phyloP scores from a whole-genome alignment of 1,284 basidiomycete genomes.

The Ceratorhiza oryzae-sativae region DNA sequence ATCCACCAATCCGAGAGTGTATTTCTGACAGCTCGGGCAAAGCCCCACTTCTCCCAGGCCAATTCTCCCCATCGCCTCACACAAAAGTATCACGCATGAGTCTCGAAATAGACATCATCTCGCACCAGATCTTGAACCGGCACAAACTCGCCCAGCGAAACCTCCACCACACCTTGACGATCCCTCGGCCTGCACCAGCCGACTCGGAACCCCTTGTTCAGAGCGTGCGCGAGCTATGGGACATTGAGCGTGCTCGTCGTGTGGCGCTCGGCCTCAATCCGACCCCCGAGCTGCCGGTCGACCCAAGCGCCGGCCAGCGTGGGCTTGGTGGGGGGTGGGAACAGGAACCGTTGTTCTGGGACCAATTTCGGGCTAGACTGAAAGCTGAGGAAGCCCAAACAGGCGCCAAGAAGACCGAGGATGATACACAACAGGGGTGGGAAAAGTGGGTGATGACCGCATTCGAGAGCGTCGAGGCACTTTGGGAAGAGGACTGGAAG shows the following conservation, averaged over 20 bases:
- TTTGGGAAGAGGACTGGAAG: conserved; percentile 69
- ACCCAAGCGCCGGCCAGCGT: conserved; percentile 67
- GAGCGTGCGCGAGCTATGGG: conserved; percentile 93
- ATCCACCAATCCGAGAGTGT: not conserved
- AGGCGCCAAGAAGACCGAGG: conserved; percentile 52
- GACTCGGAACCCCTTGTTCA: conserved; percentile 78
- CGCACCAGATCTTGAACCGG: conserved; percentile 88
- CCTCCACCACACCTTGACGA: conserved; percentile 75
- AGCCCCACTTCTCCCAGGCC: conserved; percentile 34
- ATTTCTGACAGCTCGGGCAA: not conserved
- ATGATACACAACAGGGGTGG: conserved; percentile 52
- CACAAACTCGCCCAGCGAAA: conserved; percentile 68
- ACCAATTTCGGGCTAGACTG: conserved; percentile 65
- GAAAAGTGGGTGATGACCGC: conserved; percentile 82
- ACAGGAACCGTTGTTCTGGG: conserved; percentile 69
- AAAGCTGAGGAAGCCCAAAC: conserved; percentile 52
- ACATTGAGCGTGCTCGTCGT: conserved; percentile 84
- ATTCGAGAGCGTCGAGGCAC: conserved; percentile 82
- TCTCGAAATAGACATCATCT: conserved; percentile 84
- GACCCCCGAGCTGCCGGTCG: conserved; percentile 70
- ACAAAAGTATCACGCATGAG: conserved; percentile 71
- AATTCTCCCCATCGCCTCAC: conserved; percentile 55
- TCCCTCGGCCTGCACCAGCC: conserved; percentile 60
- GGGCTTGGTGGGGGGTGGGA: conserved; percentile 68
- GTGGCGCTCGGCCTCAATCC: conserved; percentile 68